Evolutionary conservation across 2,329 filamentous ascomycete genomes (phyloP), one percentile per base, ranked within the genome.

Genomic region (Chlorencoelia australis): DNA sequence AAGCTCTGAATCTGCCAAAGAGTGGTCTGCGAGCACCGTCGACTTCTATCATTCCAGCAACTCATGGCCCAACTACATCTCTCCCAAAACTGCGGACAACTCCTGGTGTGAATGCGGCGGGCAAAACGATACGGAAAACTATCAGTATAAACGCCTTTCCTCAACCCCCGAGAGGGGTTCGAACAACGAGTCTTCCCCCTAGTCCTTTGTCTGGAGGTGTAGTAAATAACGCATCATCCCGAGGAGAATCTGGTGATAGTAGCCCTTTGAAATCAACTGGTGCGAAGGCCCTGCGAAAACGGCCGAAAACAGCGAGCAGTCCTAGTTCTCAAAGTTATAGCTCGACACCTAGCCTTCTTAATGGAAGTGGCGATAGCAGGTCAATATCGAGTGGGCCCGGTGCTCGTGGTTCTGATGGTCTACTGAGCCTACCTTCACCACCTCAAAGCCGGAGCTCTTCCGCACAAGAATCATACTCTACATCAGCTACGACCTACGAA

Each of bases 131-230:
- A 37, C 77, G 87, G 44, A 93, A 93, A 61, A 83, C 83, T 1
- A 81, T 94, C 53, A 95, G 88, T 67, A 94, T 95, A 54, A 89
- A 88, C 55, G 80, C 86, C 1, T 95, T 96, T 54, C 89, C 89
- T 19, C 83, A 94, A 46, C 89, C 89, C 10, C 89, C 89, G 10
- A 79, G 79, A 48, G 74, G 77, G 31, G 68, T 62, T 36, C 69
- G 72, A 46, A 62, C 67, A 31, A 64, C 64, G 50, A 86, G 70
- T 61, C 65, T 76, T 39, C 83, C 73, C 34, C 74, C 69, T 37
- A 73, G 73, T 60, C 75, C 70, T 44, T 60, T 79, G 30, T 68
- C 71, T 13, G 64, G 61, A 41, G 73, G 72, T 7, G 32, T 42
- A 16, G 31, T 47, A 26, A 43, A 33, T 5, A 50, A 31, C 36